Evolutionary conservation across 352 stramenopile species (phyloP), one percentile per base, ranked within the genome.

Genomic region (Globisporangium lucens): DNA sequence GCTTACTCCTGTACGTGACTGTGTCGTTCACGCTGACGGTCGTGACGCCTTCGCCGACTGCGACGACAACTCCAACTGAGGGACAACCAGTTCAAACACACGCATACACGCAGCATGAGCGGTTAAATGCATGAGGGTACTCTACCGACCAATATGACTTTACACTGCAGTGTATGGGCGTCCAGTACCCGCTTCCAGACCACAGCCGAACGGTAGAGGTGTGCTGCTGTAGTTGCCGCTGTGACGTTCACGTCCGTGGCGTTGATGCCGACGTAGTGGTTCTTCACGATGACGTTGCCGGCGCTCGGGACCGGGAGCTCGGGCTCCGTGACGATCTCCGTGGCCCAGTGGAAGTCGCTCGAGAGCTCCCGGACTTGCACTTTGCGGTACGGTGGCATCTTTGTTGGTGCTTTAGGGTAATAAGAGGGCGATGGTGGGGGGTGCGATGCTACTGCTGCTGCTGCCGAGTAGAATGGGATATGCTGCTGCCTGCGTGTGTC

Each of bases 291-390:
- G 69, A 91, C 82, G 56, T 88, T 71, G 52, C 69, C 76, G 27
- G 55, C 49, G 60, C 76, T 72, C 33, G 82, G 78, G 59, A 63
- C 47, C n/a, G 72, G 76, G 57, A 85, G 65, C 56, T 74, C 52
- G 63, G 78, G 75, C 35, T 68, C 53, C 6, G 27, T 63, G 53
- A 88, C 81, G 68, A 93, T 89, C 58, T 74, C 75, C 27, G 82
- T 90, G 72, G 78, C 87, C 68, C 82, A 77, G 68, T 82, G 82
- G 65, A 93, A 93, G 74, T 93, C 82, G 65, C 80, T 89, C 65
- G 82, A 93, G 60, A 93, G 71, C 67, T 91, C 88, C 61, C 82
- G 75, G 58, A 59, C 53, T 59, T 43, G 53, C 29, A 59, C 53
- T 29, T 29, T 17, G 53, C 53, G 53, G 29, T 43, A 59, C 15